Percentiles rank a stretch among this genome's conserved stretches.
Evolutionary conservation across 2,329 filamentous ascomycete species (phyloP).

Genomic region (Thielaviopsis populi): DNA sequence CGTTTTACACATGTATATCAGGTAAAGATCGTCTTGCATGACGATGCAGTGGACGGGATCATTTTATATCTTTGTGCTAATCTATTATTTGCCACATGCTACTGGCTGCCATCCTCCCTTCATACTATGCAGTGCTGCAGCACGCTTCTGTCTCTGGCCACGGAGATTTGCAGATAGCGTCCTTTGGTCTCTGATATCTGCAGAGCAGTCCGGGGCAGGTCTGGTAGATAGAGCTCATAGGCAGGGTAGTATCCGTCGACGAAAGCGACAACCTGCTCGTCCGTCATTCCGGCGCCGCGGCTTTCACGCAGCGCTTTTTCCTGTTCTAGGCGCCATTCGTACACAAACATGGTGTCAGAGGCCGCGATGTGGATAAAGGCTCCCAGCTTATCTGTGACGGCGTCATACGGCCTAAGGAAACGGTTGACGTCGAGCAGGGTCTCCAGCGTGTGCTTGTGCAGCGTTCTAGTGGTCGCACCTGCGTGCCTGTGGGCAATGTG

Average conservation of each 20-base stretch:
- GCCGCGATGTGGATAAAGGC: constrained; percentile 51
- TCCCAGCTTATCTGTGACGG: constrained; percentile 35
- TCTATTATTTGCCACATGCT: not conserved
- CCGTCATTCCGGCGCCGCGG: constrained; percentile 65
- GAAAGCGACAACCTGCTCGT: constrained; percentile 63
- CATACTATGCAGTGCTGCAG: constrained; percentile 22
- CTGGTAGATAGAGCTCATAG: constrained; percentile 44
- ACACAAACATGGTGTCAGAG: constrained; percentile 58
- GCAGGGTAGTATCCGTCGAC: constrained; percentile 55
- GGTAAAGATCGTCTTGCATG: not conserved
- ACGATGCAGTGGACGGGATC: not conserved
- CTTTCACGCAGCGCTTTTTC: constrained; percentile 52
- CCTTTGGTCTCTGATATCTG: constrained; percentile 27
- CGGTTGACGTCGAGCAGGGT: constrained; percentile 38
- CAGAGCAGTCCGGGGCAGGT: not conserved
- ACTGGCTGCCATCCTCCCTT: not conserved
- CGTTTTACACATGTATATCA: not conserved
- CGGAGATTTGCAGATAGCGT: constrained; percentile 46
- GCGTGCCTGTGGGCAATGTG: constrained; percentile 38
- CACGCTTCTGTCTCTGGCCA: constrained; percentile 45
- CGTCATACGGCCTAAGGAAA: constrained; percentile 32
- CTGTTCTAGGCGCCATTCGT: constrained; percentile 71
- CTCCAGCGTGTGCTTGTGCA: constrained; percentile 33
- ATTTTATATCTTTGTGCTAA: not conserved
- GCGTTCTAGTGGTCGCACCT: constrained; percentile 32